Percentiles rank a stretch among this genome's conserved stretches.
Conservation (phyloP, 192 early-diverging fungal species). For the Backusella tuberculispora region DNA sequence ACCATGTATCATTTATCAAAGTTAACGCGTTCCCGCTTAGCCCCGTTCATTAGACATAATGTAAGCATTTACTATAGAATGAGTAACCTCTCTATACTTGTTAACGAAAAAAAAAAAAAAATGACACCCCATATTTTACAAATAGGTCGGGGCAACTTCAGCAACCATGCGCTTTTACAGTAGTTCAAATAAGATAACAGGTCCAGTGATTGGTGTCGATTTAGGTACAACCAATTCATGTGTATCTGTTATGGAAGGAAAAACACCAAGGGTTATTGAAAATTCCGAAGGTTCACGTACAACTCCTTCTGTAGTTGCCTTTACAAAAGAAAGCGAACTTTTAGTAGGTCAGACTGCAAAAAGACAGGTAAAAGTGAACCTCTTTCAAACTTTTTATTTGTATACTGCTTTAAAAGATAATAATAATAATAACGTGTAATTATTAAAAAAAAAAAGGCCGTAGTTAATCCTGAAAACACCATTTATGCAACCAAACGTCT, state of each 20-base stretch:
- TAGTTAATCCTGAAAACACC: constrained; percentile 98
- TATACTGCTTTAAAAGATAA: neutral
- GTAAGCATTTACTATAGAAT: neutral
- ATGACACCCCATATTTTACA: neutral
- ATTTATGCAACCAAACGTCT: constrained; percentile 97
- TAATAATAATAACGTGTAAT: neutral
- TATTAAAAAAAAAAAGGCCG: constrained; percentile 57
- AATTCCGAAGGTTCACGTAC: constrained; percentile 96
- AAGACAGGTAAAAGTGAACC: constrained; percentile 67
- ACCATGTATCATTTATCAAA: constrained; percentile 2
- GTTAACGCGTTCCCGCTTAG: neutral
- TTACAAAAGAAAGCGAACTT: constrained; percentile 94
- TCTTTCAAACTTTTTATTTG: neutral
- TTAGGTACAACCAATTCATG: constrained; percentile 99
- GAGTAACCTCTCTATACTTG: neutral
- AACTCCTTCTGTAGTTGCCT: constrained; percentile 96
- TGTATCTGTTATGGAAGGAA: constrained; percentile 99
- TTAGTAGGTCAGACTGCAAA: constrained; percentile 98
- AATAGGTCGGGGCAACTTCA: constrained; percentile 26
- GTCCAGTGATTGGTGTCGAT: constrained; percentile 95
- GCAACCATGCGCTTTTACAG: constrained; percentile 60
- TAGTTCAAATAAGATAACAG: constrained; percentile 73
- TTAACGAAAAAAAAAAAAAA: neutral
- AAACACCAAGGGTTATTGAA: constrained; percentile 95
- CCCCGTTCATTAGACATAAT: neutral